A percentile compares a stretch with the other conserved stretches of the same genome.
Conservation (phyloP, 2,329 filamentous ascomycete genomes). For the Epichloe aotearoae region DNA sequence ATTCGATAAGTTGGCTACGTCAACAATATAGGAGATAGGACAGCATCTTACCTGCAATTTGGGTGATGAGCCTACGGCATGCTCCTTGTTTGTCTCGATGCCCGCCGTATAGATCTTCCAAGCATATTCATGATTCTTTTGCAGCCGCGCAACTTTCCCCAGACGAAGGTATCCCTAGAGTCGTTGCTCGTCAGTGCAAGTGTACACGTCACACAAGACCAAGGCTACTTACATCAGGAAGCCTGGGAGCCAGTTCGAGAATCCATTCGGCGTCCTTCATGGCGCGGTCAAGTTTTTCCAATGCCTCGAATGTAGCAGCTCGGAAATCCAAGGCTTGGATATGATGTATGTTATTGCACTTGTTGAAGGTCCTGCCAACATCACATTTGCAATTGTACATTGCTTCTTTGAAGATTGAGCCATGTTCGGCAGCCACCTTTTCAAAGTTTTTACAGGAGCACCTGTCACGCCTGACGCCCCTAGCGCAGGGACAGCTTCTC, state of each 20-base stretch:
- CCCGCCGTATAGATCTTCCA: constrained; percentile 28
- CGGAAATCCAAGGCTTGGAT: constrained; percentile 28
- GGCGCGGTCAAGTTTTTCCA: constrained; percentile 24
- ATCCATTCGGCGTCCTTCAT: constrained; percentile 29
- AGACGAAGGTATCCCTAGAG: constrained; percentile 28
- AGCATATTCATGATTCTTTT: constrained; percentile 24
- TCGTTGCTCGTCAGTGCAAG: neutral
- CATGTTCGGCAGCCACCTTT: constrained; percentile 17
- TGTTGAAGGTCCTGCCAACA: constrained; percentile 24
- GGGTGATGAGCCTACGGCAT: constrained; percentile 14
- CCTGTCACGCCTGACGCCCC: constrained; percentile 21
- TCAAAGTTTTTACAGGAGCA: constrained; percentile 28
- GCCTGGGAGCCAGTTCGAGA: constrained; percentile 26
- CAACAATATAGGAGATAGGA: neutral
- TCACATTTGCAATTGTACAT: constrained; percentile 26
- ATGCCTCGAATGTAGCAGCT: constrained; percentile 26
- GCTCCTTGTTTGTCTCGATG: constrained; percentile 19
- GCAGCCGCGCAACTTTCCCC: constrained; percentile 25
- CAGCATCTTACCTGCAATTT: constrained; percentile 21
- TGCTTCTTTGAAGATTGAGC: constrained; percentile 28
- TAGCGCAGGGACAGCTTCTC: constrained; percentile 21
- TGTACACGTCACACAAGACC: neutral
- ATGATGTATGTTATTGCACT: constrained; percentile 25
- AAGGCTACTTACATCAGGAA: constrained; percentile 22
- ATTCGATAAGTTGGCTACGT: neutral